Conservation (phyloP, 352 stramenopile genomes). For the Globisporangium alternatum region DNA sequence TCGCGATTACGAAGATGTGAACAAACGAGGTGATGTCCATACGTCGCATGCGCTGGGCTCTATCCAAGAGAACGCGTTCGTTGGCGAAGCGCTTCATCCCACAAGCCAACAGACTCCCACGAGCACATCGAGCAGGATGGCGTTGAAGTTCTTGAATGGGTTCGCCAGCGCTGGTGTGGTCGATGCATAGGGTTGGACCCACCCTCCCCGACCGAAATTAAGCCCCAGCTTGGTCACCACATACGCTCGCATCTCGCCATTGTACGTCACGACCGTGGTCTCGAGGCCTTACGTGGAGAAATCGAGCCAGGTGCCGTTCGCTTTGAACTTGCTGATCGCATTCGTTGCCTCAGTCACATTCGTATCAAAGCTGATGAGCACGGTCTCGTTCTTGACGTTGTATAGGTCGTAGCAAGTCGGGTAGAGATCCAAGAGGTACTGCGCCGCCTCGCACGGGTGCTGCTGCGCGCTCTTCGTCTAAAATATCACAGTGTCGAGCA, state of each 20-base stretch:
- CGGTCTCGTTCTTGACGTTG: slow-evolving; percentile 20
- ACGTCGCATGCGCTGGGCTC: too few species aligned
- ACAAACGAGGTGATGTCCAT: too few species aligned
- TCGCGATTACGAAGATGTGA: too few species aligned
- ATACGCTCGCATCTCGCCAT: slow-evolving; percentile 47
- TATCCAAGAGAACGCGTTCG: too few species aligned
- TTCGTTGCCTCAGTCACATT: slow-evolving; percentile 26
- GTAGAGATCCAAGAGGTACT: slow-evolving; percentile 39
- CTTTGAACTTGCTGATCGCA: slow-evolving; percentile 27
- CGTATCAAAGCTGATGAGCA: slow-evolving; percentile 47
- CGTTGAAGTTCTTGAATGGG: slow-evolving; percentile 26
- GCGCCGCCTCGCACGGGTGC: slow-evolving; percentile 25
- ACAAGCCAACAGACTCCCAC: slow-evolving; percentile 31
- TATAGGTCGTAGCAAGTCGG: slow-evolving; percentile 38
- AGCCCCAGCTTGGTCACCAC: slow-evolving; percentile 38
- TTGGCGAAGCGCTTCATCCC: neutral
- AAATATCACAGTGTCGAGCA: slow-evolving; percentile 37
- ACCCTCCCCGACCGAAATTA: slow-evolving; percentile 32
- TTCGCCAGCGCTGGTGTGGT: slow-evolving; percentile 33
- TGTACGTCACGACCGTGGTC: slow-evolving; percentile 51
- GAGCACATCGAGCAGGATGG: slow-evolving; percentile 31
- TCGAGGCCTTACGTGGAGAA: slow-evolving; percentile 35
- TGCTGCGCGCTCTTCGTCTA: slow-evolving; percentile 21
- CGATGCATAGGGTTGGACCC: slow-evolving; percentile 25
- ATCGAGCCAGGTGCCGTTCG: slow-evolving; percentile 34